These are phyloP conservation scores for Stereocaulon alpinum DNA, from an alignment of 495 filamentous ascomycete species.

Conservation along the genomic window DNA sequence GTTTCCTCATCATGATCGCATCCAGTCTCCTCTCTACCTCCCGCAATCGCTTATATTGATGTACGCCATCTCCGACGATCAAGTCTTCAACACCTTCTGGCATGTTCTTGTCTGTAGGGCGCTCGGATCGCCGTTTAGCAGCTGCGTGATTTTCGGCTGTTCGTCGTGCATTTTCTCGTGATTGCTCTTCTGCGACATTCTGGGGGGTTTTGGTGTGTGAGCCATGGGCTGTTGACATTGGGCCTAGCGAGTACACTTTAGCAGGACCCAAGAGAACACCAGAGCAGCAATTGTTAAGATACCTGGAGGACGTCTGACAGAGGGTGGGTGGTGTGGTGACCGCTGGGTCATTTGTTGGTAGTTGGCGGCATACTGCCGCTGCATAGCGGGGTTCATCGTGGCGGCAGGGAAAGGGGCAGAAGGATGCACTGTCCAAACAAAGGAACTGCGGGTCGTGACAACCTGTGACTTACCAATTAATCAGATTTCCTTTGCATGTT, in stretches of 20 bases:
- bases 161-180: conserved; percentile 18
- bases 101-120: conserved; percentile 89
- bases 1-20: conserved; percentile 89
- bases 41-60: conserved; percentile 69
- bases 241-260: not conserved
- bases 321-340: conserved; percentile 15
- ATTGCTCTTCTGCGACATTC: conserved; percentile 5
- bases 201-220: conserved; percentile 1
- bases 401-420: not conserved
- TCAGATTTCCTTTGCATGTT: not conserved
- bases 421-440: conserved; percentile 5
- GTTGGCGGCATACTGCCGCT: conserved; percentile 15
- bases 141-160: conserved; percentile 41
- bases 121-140: conserved; percentile 66
- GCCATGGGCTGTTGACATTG: conserved; percentile 3
- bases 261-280: not conserved
- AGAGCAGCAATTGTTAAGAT: not conserved
- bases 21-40: conserved; percentile 85
- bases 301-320: conserved; percentile 15
- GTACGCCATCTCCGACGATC: conserved; percentile 68
- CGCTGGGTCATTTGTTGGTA: conserved; percentile 17
- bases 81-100: conserved; percentile 79
- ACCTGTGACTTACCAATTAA: conserved; percentile 10
- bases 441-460: conserved; percentile 5
- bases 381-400: conserved; percentile 18